phyloP scores from a whole-genome alignment of 2,329 filamentous ascomycete species.

The Colletotrichum chlorophyti region DNA sequence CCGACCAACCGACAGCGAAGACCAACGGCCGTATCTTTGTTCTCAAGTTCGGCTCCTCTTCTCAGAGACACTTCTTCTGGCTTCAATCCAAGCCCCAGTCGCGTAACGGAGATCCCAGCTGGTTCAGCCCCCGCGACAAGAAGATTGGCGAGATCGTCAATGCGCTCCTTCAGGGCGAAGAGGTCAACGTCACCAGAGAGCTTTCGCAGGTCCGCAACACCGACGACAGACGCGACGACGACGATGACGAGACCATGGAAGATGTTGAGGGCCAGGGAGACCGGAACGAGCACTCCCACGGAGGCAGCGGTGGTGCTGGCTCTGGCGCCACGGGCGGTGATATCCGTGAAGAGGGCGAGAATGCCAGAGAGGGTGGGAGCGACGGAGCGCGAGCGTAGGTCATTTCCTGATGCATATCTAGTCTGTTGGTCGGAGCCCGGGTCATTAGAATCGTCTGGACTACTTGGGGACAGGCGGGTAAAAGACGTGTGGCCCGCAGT shows the following conservation, averaged over 20 bases:
- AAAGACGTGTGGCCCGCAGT: constrained; percentile 15
- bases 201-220: constrained; percentile 67
- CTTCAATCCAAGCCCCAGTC: constrained; percentile 88
- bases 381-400: constrained; percentile 99
- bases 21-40: constrained; percentile 91
- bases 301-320: constrained; percentile 81
- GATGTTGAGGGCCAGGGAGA: constrained; percentile 74
- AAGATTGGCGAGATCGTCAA: constrained; percentile 91
- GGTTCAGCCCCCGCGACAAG: constrained; percentile 84
- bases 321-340: constrained; percentile 90
- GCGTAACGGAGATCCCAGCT: constrained; percentile 71
- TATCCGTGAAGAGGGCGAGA: constrained; percentile 86
- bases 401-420: constrained; percentile 21
- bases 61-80: constrained; percentile 94
- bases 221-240: constrained; percentile 59
- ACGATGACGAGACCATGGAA: constrained; percentile 80
- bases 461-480: constrained; percentile 9
- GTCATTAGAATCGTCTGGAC: constrained; percentile 9
- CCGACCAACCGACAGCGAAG: constrained; percentile 62
- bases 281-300: constrained; percentile 61
- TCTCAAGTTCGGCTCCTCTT: constrained; percentile 92
- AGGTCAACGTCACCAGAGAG: constrained; percentile 79
- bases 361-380: constrained; percentile 88
- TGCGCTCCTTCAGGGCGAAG: constrained; percentile 83
- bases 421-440: constrained; percentile 14